Conservation (phyloP, 176 grass and related monocot genomes). For the Oryza coarctata region DNA sequence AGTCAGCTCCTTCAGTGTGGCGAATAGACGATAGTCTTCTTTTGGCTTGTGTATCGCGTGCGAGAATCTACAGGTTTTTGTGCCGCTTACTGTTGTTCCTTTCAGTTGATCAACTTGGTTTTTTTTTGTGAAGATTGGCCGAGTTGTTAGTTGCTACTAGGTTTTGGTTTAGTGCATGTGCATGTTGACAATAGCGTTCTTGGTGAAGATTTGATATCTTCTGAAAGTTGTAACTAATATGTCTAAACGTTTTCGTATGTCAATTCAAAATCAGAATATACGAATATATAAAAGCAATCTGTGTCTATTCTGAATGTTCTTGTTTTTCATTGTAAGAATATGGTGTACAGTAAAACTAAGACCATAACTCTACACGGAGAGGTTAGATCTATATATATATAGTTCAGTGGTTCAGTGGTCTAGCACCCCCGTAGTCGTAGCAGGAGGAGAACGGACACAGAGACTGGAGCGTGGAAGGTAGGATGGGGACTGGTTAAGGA, state of each 20-base stretch:
- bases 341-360: too few species aligned
- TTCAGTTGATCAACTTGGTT: not conserved
- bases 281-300: not conserved
- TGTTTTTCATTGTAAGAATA: too few species aligned
- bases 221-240: not conserved
- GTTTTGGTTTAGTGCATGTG: not conserved
- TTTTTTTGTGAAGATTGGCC: not conserved
- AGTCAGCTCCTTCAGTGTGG: slow-evolving; percentile 74
- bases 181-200: not conserved
- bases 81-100: not conserved
- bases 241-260: not conserved
- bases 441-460: too few species aligned
- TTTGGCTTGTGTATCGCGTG: not conserved
- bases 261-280: not conserved
- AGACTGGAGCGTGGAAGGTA: too few species aligned
- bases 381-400: too few species aligned
- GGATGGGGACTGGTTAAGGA: too few species aligned
- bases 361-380: too few species aligned
- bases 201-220: not conserved
- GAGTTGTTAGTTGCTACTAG: not conserved
- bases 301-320: not conserved
- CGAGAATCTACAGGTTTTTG: slow-evolving; percentile 4
- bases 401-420: too few species aligned
- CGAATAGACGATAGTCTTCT: slow-evolving; percentile 3
- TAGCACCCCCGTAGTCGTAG: too few species aligned